Conservation (phyloP, 2,329 filamentous ascomycete genomes). For the Amphichorda felina region DNA sequence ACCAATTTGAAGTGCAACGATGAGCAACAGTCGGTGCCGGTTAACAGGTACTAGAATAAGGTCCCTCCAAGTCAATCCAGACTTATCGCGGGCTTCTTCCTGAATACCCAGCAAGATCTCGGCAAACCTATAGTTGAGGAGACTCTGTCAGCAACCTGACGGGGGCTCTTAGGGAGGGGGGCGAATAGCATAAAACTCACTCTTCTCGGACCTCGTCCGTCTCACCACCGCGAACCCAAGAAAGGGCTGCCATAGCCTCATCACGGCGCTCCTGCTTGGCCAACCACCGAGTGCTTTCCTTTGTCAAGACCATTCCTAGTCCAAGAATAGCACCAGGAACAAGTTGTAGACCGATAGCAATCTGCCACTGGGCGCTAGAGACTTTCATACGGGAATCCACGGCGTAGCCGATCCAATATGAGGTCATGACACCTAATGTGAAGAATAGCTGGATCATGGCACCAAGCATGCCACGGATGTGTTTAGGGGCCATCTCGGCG, state of each 20-base stretch:
- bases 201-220: slow-evolving; percentile 20
- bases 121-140: slow-evolving; percentile 23
- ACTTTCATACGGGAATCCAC: slow-evolving; percentile 23
- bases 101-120: slow-evolving; percentile 32
- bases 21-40: too few species aligned
- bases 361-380: slow-evolving; percentile 34
- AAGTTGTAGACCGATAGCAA: slow-evolving; percentile 33
- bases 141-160: too few species aligned
- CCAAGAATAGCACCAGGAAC: slow-evolving; percentile 32
- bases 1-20: too few species aligned
- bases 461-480: slow-evolving; percentile 28
- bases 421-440: slow-evolving; percentile 27
- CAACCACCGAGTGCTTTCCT: slow-evolving; percentile 34
- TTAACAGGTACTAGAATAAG: too few species aligned
- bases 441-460: slow-evolving; percentile 32
- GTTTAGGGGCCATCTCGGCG: slow-evolving; percentile 32
- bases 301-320: slow-evolving; percentile 33
- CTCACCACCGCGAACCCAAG: slow-evolving; percentile 37
- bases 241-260: slow-evolving; percentile 30
- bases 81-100: slow-evolving; percentile 32
- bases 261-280: slow-evolving; percentile 30
- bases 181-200: too few species aligned
- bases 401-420: slow-evolving; percentile 34
- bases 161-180: background rate
- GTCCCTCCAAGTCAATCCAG: too few species aligned